These are phyloP conservation scores for Pseudomonodictys pantanalensis DNA, from an alignment of 495 filamentous ascomycete species.

Conservation along the genomic window DNA sequence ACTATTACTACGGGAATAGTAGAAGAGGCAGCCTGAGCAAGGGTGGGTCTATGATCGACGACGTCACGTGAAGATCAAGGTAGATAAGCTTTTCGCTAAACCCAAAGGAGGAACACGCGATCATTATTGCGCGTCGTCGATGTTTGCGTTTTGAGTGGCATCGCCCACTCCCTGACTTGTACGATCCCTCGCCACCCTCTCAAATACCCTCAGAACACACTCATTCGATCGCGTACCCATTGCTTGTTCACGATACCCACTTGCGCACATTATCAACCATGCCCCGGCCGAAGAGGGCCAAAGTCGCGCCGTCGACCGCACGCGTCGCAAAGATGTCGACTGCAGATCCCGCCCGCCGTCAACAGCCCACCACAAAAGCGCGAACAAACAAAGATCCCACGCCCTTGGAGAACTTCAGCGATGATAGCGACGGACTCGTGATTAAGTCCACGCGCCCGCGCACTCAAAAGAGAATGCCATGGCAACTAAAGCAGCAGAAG, in stretches of 20 bases:
- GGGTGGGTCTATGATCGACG: no score
- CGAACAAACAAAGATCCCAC: neutral
- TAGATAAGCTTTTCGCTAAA: no score
- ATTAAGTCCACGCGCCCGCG: slow-evolving; percentile 8
- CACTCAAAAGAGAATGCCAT: slow-evolving; percentile 12
- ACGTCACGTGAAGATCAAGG: no score
- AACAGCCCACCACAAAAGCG: neutral
- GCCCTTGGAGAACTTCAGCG: slow-evolving; percentile 13
- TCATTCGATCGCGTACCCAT: slow-evolving; percentile 4
- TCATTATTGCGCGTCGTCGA: no score
- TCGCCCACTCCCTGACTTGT: no score
- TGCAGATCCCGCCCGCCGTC: neutral
- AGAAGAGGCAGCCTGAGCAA: no score
- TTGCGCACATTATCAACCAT: slow-evolving; percentile 30
- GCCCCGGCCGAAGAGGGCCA: slow-evolving; percentile 47
- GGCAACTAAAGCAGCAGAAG: slow-evolving; percentile 4
- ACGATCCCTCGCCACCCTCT: neutral
- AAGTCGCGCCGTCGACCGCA: slow-evolving; percentile 37
- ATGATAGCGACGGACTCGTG: slow-evolving; percentile 37
- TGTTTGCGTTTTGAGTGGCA: no score
- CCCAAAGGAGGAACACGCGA: no score
- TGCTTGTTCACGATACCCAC: neutral
- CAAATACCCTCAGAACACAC: neutral
- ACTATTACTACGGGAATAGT: no score
- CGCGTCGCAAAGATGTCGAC: slow-evolving; percentile 10